Evolutionary conservation across 805 yeast species (phyloP), one percentile per base, ranked within the genome.

Genomic region (Candida argentea): DNA sequence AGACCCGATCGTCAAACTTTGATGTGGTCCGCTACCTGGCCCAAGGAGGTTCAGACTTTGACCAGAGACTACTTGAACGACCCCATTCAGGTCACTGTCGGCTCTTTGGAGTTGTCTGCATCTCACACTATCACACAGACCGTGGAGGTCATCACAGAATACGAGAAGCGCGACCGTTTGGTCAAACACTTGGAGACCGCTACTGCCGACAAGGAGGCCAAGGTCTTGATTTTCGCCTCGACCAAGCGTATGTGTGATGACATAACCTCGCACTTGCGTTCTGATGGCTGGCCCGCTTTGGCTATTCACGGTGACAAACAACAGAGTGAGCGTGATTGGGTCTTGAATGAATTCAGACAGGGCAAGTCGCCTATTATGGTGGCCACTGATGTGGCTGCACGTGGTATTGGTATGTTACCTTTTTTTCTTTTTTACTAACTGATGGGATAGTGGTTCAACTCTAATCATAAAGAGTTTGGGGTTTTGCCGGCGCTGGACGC

Each of bases 21-120:
- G 48, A 85, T 91, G 96, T 91, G 97, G 97, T 89, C 97, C 38
- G 98, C 98, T 44, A 91, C 98, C 32, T 91, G 98, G 98, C 98
- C 98, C 48, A 89, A 87, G 72, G 94, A 85, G 60, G 97, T 91
- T 39, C 93, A 89, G 69, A 70, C 76, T 43, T 70, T 91, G 52
- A 93, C 96, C 42, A 73, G 79, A 49, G 98, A 91, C 59, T 91
- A 84, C 61, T 70, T 89, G 54, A 61, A 73, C 32, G 95, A 91
- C 55, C 91, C 89, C 51, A 89, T 91, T 53, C 97, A 91, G 67
- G 97, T 91, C 43, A 89, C 83, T 50, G 66, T 91, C 57, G 98
- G 98, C 60, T 91, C 97, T 33, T 69, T 85, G 54, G 97, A 89
- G 61, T 72, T 91, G 48, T 67, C 96, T 48, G 98, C 98, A 38